These are phyloP conservation scores for Brassica hybrid DNA, from an alignment of 441 rosid species.

Conservation along the genomic window DNA sequence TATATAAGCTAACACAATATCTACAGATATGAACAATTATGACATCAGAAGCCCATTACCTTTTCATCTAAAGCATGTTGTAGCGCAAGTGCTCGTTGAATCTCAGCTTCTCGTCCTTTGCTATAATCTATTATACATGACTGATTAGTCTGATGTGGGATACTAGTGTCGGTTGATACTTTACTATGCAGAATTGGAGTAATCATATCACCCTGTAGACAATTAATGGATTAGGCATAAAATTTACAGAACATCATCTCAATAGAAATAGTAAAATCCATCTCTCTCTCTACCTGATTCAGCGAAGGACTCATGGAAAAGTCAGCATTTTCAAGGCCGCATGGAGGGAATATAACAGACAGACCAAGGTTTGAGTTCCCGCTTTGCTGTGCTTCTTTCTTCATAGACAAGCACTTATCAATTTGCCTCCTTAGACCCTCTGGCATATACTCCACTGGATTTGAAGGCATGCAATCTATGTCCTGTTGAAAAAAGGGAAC, in stretches of 20 bases:
- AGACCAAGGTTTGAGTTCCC: constrained; percentile 39
- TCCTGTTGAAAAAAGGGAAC: constrained; percentile 59
- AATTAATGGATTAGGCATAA: constrained; percentile 25
- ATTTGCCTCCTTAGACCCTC: constrained; percentile 78
- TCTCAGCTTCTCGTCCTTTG: constrained; percentile 70
- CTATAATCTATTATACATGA: constrained; percentile 47
- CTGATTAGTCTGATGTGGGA: constrained; percentile 55
- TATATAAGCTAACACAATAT: constrained; percentile 33
- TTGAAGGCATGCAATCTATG: constrained; percentile 96
- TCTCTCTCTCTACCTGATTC: constrained; percentile 56
- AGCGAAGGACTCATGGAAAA: constrained; percentile 48
- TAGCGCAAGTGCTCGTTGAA: constrained; percentile 57
- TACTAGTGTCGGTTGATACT: constrained; percentile 41
- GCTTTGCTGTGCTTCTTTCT: constrained; percentile 57
- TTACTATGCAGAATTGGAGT: constrained; percentile 47
- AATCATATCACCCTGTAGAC: constrained; percentile 53
- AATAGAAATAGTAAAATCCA: constrained; percentile 9
- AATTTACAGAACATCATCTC: not conserved
- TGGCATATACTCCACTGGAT: constrained; percentile 90
- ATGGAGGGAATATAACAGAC: constrained; percentile 51
- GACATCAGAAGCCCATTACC: constrained; percentile 46
- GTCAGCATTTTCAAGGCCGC: constrained; percentile 44
- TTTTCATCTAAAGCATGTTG: constrained; percentile 61
- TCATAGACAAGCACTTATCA: constrained; percentile 47
- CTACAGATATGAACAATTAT: not conserved